Base-by-base conservation (phyloP, 768 basidiomycete species). In the Candolleomyces eurysporus region DNA sequence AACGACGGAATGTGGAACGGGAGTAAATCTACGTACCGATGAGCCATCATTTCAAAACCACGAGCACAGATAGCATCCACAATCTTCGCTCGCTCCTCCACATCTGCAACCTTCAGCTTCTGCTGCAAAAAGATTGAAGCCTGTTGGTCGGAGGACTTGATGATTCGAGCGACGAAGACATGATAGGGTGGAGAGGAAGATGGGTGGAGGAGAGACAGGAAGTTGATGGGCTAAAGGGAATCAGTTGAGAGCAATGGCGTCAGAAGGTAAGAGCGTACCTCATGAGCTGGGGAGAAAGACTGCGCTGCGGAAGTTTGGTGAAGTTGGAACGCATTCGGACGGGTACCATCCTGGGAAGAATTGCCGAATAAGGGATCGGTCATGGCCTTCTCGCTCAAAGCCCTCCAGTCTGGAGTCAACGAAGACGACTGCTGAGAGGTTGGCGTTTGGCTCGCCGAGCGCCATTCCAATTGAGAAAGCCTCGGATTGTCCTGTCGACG, bases 1-100 rank as follows among this genome's bases (percentile, higher is more conserved):
- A 59, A 50, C n/a, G 39, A 40, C 43, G 53, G 61, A 17, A 62
- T 50, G 4, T 30, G 30, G 31, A 6, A 40, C 56, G 63, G 19
- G 19, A 17, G 45, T 14, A 40, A 55, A 52, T 17, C 13, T 30
- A 65, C 74, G 42, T 69, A 89, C 89, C 91, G 81, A 71, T 92
- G 89, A 60, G 91, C 92, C 92, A 94, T 94, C 92, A 94, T 94
- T 71, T 94, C 92, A 63, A 90, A 91, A 1, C 92, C 92, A 13
- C 87, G 83, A 45, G 85, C 81, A 62, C 91, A 92, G 60, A 94
- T 94, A 51, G 92, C 92, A 67, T 93, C 91, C 16, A 94, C 88
- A 49, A 94, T 94, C 73, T 91, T 92, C 5, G 82, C 83, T 2
- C 92, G 80, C 69, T 94, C 92, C 55, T 87, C 84, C 19, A 80